Evolutionary conservation across 1,284 basidiomycete species (phyloP).

Genomic region (Tausonia pullulans): DNA sequence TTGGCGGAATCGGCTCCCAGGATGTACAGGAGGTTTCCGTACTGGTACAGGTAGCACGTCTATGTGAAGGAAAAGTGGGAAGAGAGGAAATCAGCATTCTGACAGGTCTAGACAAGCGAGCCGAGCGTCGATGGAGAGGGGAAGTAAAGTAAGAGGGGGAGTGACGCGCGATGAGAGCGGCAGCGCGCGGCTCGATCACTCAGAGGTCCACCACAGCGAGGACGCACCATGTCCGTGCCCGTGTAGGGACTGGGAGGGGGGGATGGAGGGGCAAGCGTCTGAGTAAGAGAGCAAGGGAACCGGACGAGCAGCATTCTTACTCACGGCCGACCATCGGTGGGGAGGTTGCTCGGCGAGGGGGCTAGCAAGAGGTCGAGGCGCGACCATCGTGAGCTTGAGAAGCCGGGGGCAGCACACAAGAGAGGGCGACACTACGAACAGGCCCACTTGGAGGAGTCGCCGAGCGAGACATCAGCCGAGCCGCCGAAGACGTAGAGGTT

Average conservation of each 20-base stretch:
- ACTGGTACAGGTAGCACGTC: conserved; percentile 34
- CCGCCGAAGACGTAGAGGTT: conserved; percentile 37
- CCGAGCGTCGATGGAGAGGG: no score
- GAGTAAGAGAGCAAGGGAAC: neutral
- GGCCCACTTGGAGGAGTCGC: conserved; percentile 26
- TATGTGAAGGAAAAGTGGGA: neutral
- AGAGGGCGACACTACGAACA: conserved; percentile 26
- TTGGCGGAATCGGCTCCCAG: conserved; percentile 58
- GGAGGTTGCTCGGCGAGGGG: conserved; percentile 24
- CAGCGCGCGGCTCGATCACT: no score
- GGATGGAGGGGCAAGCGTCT: neutral
- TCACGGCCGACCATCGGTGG: conserved; percentile 30
- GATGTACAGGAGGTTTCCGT: conserved; percentile 53
- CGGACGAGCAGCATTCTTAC: conserved; percentile 7
- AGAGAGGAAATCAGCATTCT: neutral
- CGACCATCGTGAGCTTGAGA: neutral
- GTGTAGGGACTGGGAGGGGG: conserved; percentile 1
- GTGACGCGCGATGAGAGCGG: no score
- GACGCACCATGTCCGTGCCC: neutral
- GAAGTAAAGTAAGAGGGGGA: no score
- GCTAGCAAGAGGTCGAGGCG: conserved; percentile 20
- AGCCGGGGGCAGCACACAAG: neutral
- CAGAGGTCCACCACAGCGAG: no score
- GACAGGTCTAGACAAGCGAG: no score
- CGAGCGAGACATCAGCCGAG: conserved; percentile 31